Evolutionary conservation across 495 filamentous ascomycete genomes (phyloP), one percentile per base, ranked within the genome.

Genomic region (Neurospora sp.): DNA sequence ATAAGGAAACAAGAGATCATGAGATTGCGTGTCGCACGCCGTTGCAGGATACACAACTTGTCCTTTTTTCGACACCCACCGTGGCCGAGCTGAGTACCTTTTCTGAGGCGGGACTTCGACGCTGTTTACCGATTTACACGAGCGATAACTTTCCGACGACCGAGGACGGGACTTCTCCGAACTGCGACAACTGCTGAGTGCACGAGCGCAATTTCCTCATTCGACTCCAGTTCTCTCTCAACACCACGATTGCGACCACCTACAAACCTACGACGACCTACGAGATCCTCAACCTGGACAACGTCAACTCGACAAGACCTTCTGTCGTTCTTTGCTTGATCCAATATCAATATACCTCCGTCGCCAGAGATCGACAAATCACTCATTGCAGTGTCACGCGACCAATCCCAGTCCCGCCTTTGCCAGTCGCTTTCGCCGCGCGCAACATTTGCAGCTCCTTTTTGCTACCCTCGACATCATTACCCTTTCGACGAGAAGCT

Each of bases 1-100:
- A 66, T 37, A 42, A 62, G 37, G 39, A 20, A 66, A 42, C 70
- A 71, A 46, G 76, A 79, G 79, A 81, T 76, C 74, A 80, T 80
- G 78, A 80, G 72, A 77, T 70, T 74, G 71, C 72, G 27, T 31
- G 39, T 44, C 35, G 76, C 74, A 27, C 31, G 31, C 41, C 23
- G 54, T 35, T 70, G 72, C 70, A 69, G 71, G 20, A 77, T 71
- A 77, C 72, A 74, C 70, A 72, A 72, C 20, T 70, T 69, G 46
- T 35, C 54, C 27, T 66, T 35, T 6, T 66, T 66, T 66, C 54
- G 66, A 14, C 74, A 80, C 72, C 76, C 78, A 20, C 77, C 74
- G 37, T 81, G 79, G 77, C 76, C 72, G 49, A 73, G 46, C 49
- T 77, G 72, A 76, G 12, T 37, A 66, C 54, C 54, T 5, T 2